phyloP scores from a whole-genome alignment of 179 eudicot genomes.

The Corrigiola litoralis region DNA sequence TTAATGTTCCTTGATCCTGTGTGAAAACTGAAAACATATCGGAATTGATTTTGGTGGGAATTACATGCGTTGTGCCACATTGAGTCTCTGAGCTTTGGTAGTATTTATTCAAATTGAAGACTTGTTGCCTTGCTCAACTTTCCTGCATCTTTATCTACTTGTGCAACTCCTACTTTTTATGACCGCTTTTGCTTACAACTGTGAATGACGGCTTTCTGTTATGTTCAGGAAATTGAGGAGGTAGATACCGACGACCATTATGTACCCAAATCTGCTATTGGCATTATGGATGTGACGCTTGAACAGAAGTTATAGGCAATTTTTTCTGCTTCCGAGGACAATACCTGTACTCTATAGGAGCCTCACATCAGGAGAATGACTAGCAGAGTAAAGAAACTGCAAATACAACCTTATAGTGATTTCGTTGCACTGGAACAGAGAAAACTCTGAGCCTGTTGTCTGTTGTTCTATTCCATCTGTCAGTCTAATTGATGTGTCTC shows the following conservation, averaged over 20 bases:
- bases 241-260: constrained; percentile 93
- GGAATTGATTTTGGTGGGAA: too few relatives aligned
- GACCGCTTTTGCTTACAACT: not conserved
- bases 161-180: too few relatives aligned
- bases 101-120: too few relatives aligned
- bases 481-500: not conserved
- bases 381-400: constrained; percentile 5
- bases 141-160: too few relatives aligned
- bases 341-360: not conserved
- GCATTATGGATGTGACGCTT: constrained; percentile 62
- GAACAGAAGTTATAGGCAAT: constrained; percentile 46
- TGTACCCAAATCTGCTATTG: constrained; percentile 75
- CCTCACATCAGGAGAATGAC: not conserved
- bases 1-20: not conserved
- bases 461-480: constrained; percentile 1
- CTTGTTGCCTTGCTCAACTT: not conserved
- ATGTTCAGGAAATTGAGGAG: constrained; percentile 89
- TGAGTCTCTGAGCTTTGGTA: too few relatives aligned
- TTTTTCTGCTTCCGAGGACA: not conserved
- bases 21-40: too few relatives aligned
- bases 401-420: not conserved
- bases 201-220: not conserved
- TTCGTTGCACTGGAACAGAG: not conserved
- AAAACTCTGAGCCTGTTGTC: not conserved
- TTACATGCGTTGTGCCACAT: too few relatives aligned